A percentile compares a stretch with the other conserved stretches of the same genome.
Conservation (phyloP, 1,284 basidiomycete genomes). For the Garcileccinum viscosum region DNA sequence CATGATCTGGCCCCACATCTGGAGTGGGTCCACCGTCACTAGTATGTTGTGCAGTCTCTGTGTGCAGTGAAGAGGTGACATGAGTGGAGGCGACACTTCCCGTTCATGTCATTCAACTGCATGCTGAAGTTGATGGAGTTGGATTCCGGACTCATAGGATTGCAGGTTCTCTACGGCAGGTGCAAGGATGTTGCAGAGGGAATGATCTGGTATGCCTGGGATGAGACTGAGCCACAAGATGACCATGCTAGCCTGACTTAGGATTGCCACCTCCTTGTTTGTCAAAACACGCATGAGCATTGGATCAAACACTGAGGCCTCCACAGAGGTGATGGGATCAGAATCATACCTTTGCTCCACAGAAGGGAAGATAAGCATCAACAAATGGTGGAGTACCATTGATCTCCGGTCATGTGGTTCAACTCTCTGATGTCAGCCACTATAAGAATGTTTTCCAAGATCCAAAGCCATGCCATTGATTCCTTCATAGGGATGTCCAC, state of each 20-base stretch:
- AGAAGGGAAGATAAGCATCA: slow-evolving; percentile 41
- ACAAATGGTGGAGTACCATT: slow-evolving; percentile 52
- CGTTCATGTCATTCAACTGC: neutral
- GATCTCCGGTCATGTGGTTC: slow-evolving; percentile 55
- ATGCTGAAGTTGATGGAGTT: slow-evolving; percentile 5
- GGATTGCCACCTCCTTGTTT: slow-evolving; percentile 32
- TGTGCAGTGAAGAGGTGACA: slow-evolving; percentile 44
- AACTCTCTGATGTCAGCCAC: slow-evolving; percentile 45
- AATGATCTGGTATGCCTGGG: neutral
- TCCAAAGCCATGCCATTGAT: slow-evolving; percentile 65
- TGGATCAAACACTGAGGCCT: neutral
- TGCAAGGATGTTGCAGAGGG: slow-evolving; percentile 40
- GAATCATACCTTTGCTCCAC: slow-evolving; percentile 29
- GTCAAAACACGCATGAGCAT: neutral
- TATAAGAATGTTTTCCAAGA: slow-evolving; percentile 73
- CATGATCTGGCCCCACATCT: slow-evolving; percentile 60
- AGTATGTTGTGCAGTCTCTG: slow-evolving; percentile 46
- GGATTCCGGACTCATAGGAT: slow-evolving; percentile 42
- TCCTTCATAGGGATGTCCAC: slow-evolving; percentile 42
- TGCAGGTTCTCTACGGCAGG: slow-evolving; percentile 43
- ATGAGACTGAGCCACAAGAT: slow-evolving; percentile 28
- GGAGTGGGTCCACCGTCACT: slow-evolving; percentile 32
- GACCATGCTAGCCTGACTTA: slow-evolving; percentile 22
- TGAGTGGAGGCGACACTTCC: neutral
- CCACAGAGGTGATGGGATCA: neutral